Base-by-base conservation (phyloP, 257 asterid species). In the Solanum corneliomulleri region DNA sequence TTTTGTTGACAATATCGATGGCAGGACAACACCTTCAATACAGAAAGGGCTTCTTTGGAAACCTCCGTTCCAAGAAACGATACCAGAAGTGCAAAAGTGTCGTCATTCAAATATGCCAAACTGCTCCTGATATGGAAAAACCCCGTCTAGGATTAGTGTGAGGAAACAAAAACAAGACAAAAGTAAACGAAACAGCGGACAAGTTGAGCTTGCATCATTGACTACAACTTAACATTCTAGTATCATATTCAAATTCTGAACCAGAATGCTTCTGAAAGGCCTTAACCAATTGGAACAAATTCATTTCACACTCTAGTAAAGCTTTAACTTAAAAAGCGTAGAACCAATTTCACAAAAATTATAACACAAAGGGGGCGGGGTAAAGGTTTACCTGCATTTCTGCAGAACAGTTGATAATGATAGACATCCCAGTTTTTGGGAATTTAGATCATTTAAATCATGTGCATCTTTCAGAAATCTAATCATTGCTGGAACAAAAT, bases 381-480 rank as follows among this genome's bases (percentile, higher is more conserved):
- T 21, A 76, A 35, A 84, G 37, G 25, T 49, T 88, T 94, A 96
- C 99, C 98, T 86, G 94, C 92, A 88, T 88, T 91, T 92, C 91
- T 91, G 95, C 90, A 95, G 80, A 84, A 94, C 88, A 64, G 93
- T 92, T 45, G 90, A 85, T 88, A 93, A 80, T 87, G 96, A 82
- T 20, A 87, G 87, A 88, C 98, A 95, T 84, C 99, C 99, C 42
- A 83, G 88, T 91, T 88, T 90, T 93, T 88, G 92, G n/a, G 97
- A 98, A 89, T 93, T 94, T 87, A 66, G 89, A 42, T 95, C 98
- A 78, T 44, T 89, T 87, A 66, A 69, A 23, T 88, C 89, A 29
- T 16, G 82, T 77, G 99, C 98, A 80, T 91, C 94, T 92, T 91
- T 95, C 92, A 97, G 60, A 88, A 95, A 95, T 77, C 89, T 70